A percentile compares a stretch with the other conserved stretches of the same genome.
phyloP scores from a whole-genome alignment of 257 asterid genomes.

The Solanum rostratum region DNA sequence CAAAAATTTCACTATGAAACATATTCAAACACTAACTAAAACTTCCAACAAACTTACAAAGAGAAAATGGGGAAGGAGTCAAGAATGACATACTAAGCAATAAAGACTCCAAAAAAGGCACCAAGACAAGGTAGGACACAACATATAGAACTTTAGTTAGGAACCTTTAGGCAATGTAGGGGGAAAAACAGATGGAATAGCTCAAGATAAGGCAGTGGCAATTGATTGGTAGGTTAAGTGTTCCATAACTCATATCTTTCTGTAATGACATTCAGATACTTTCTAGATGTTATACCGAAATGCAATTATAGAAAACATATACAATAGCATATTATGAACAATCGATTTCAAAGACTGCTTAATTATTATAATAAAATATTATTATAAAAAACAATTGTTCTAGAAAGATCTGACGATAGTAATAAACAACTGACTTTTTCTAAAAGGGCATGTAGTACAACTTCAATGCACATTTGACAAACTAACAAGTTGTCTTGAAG shows the following conservation, averaged over 20 bases:
- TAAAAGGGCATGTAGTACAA: not conserved
- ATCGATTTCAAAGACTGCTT: not conserved
- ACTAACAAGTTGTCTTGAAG: not conserved
- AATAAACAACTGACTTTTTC: not conserved
- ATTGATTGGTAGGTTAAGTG: constrained; percentile 22
- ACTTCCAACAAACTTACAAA: not conserved
- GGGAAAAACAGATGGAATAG: not conserved
- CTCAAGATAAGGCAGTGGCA: constrained; percentile 12
- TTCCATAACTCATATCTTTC: constrained; percentile 2
- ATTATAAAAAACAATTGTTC: not conserved
- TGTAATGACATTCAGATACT: too few species aligned
- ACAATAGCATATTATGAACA: not conserved
- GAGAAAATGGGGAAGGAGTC: not conserved
- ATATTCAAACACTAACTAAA: not conserved
- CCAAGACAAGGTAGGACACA: constrained; percentile 12
- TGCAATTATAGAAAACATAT: not conserved
- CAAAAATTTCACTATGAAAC: too few species aligned
- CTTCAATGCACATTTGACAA: not conserved
- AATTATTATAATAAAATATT: not conserved
- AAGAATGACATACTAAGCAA: not conserved
- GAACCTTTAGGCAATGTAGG: constrained; percentile 19
- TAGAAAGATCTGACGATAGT: not conserved
- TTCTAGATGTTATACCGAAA: not conserved
- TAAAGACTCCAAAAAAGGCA: not conserved
- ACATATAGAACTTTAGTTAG: not conserved